phyloP scores from a whole-genome alignment of 2,329 filamentous ascomycete genomes.

The Xylariaceae sp. region DNA sequence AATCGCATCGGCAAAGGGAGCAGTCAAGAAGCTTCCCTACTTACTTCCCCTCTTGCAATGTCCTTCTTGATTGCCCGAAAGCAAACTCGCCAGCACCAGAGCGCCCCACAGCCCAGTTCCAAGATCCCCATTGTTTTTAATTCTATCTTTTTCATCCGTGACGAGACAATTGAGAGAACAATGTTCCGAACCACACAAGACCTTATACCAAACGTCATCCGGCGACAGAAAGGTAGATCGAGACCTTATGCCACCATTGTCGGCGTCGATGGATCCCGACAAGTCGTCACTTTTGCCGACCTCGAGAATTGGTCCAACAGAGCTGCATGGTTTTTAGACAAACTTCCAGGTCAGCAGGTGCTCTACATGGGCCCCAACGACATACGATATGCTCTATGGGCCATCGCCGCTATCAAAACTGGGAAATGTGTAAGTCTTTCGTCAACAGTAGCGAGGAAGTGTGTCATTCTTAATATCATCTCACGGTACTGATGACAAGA shows the following conservation, averaged over 20 bases:
- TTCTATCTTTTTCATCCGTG: too few species aligned
- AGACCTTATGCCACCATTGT: conserved; percentile 25
- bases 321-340: conserved; percentile 32
- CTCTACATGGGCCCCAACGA: conserved; percentile 29
- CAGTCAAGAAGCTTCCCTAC: too few species aligned
- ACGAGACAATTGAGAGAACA: too few species aligned
- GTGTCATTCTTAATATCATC: background rate
- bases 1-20: too few species aligned
- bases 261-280: conserved; percentile 12
- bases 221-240: conserved; percentile 1
- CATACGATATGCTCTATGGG: conserved; percentile 24
- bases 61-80: too few species aligned
- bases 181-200: conserved; percentile 23
- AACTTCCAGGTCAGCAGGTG: conserved; percentile 20
- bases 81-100: too few species aligned
- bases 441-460: too few species aligned
- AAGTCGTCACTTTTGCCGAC: conserved; percentile 28
- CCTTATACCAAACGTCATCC: conserved; percentile 24
- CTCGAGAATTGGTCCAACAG: conserved; percentile 33
- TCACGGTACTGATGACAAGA: background rate
- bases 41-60: too few species aligned
- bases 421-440: conserved; percentile 26
- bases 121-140: too few species aligned
- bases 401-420: conserved; percentile 28
- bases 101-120: too few species aligned